These are phyloP conservation scores for Perkinsela sp. DNA, from an alignment of 208 protist genomes.

Conservation along the genomic window DNA sequence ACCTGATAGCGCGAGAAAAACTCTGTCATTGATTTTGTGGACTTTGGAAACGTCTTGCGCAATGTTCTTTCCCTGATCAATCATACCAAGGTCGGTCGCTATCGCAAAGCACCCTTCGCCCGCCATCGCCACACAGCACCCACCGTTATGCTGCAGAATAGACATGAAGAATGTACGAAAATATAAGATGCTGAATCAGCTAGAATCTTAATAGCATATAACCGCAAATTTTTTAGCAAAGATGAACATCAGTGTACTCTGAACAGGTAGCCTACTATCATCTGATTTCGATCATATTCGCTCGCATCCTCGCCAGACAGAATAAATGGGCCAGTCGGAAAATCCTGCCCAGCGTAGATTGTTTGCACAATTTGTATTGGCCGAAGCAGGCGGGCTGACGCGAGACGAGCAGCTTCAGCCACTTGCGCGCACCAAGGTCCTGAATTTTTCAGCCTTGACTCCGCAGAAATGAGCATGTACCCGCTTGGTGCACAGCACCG, in stretches of 20 bases:
- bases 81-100: conserved; percentile 78
- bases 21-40: conserved; percentile 69
- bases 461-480: background rate
- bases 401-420: background rate
- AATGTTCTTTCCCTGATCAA: conserved; percentile 79
- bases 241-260: too few relatives aligned
- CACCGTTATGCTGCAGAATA: conserved; percentile 81
- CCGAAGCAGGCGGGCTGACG: background rate
- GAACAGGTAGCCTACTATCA: too few relatives aligned
- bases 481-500: background rate
- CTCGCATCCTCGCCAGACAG: too few relatives aligned
- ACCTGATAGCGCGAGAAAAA: conserved; percentile 79
- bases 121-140: conserved; percentile 81
- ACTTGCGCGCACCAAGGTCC: background rate
- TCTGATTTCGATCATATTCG: too few relatives aligned
- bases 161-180: conserved; percentile 27
- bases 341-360: background rate
- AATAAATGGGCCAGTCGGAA: too few relatives aligned
- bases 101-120: conserved; percentile 95
- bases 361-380: background rate
- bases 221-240: too few relatives aligned
- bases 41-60: conserved; percentile 80
- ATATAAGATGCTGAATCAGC: too few relatives aligned
- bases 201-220: too few relatives aligned
- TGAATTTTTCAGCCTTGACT: background rate